Evolutionary conservation across 768 basidiomycete genomes (phyloP).

Genomic region (Cubamyces sp.): DNA sequence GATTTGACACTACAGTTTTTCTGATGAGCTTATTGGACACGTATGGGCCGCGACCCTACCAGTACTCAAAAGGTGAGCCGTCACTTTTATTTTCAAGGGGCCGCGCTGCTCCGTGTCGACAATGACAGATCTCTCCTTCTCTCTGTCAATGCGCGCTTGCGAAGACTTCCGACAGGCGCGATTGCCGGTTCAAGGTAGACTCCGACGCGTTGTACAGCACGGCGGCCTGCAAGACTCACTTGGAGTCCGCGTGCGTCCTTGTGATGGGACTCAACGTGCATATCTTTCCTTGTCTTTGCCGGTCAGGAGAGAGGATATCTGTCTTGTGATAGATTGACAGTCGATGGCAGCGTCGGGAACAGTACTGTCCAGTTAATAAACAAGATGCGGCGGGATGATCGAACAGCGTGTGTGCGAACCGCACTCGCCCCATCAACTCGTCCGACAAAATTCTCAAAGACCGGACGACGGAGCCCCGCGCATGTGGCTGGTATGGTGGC

Average conservation of each 20-base stretch:
- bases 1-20: neutral
- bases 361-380: neutral
- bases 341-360: neutral
- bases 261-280: neutral
- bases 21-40: conserved; percentile 13
- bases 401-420: neutral
- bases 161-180: neutral
- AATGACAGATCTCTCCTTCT: neutral
- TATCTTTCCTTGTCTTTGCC: neutral
- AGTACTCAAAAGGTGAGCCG: neutral
- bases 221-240: neutral
- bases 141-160: conserved; percentile 1
- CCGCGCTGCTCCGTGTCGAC: neutral
- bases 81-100: neutral
- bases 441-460: neutral
- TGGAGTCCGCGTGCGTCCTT: too few species aligned
- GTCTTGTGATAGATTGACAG: neutral
- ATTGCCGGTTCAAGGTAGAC: neutral
- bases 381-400: neutral
- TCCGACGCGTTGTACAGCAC: neutral
- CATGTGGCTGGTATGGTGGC: neutral
- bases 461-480: neutral
- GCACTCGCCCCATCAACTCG: neutral
- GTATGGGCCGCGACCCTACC: too few species aligned
- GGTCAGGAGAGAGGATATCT: neutral